A percentile compares a stretch with the other conserved stretches of the same genome.
phyloP scores from a whole-genome alignment of 1,284 basidiomycete genomes.

The Sphagnurus paluster region DNA sequence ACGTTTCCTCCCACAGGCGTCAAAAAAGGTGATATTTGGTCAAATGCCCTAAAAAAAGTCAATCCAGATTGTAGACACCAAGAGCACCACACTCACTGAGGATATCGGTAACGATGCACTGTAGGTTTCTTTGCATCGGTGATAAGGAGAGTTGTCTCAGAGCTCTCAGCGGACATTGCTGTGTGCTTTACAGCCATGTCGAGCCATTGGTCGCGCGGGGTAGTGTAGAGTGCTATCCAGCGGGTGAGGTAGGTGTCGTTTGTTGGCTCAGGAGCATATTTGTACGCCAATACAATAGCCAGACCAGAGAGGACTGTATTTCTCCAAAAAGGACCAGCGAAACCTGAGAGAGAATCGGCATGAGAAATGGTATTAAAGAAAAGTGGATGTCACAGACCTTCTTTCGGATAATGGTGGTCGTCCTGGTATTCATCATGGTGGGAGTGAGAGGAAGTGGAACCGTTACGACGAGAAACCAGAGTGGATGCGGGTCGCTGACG shows the following conservation, averaged over 20 bases:
- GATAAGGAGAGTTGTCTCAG: slow-evolving; percentile 46
- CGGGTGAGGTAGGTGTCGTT: slow-evolving; percentile 62
- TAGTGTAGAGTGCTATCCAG: slow-evolving; percentile 57
- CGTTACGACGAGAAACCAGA: slow-evolving; percentile 32
- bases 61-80: background rate
- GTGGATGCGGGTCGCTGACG: slow-evolving; percentile 17
- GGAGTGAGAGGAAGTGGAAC: slow-evolving; percentile 36
- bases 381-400: slow-evolving; percentile 46
- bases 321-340: slow-evolving; percentile 63
- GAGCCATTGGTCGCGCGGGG: slow-evolving; percentile 51
- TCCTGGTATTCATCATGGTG: slow-evolving; percentile 39
- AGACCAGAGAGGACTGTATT: slow-evolving; percentile 51
- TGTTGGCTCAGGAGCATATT: slow-evolving; percentile 60
- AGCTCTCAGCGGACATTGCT: slow-evolving; percentile 42
- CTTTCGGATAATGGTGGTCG: slow-evolving; percentile 46
- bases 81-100: slow-evolving; percentile 54
- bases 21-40: slow-evolving; percentile 50
- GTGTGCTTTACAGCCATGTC: slow-evolving; percentile 57
- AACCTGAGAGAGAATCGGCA: slow-evolving; percentile 40
- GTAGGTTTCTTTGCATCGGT: slow-evolving; percentile 50
- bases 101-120: slow-evolving; percentile 63
- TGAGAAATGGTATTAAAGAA: slow-evolving; percentile 12
- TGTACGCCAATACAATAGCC: slow-evolving; percentile 55
- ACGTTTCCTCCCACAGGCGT: slow-evolving; percentile 48
- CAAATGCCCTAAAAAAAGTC: slow-evolving; percentile 37